Conservation (phyloP, 1,139 yeast genomes). For the Saccharomycopsis crataegensis region DNA sequence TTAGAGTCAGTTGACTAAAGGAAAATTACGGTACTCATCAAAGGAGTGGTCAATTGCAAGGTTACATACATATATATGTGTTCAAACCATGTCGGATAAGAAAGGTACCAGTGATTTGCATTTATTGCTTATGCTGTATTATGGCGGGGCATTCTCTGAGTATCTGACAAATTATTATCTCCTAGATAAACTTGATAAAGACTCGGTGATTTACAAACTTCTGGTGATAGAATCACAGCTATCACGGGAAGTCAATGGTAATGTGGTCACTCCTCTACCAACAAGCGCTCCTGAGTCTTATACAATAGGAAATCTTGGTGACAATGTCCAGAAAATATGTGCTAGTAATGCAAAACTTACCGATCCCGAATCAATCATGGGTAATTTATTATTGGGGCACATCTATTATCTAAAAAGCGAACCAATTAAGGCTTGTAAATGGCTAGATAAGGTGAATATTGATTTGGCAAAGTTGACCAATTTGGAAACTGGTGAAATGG, state of each 20-base stretch:
- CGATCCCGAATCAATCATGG: constrained; percentile 3
- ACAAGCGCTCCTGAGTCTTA: not conserved
- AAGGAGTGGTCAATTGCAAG: not conserved
- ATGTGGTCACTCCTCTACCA: constrained; percentile 1
- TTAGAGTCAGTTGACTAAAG: too few relatives aligned
- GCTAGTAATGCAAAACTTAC: not conserved
- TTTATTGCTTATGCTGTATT: constrained; percentile 11
- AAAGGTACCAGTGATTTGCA: constrained; percentile 7
- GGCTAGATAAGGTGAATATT: constrained; percentile 3
- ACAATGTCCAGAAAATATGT: not conserved
- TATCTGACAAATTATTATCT: constrained; percentile 6
- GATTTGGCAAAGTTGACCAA: constrained; percentile 4
- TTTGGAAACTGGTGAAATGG: not conserved
- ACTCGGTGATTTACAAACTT: not conserved
- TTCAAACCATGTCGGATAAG: not conserved
- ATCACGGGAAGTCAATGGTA: not conserved
- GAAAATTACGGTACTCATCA: too few relatives aligned
- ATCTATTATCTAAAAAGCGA: constrained; percentile 6
- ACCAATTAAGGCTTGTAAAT: not conserved
- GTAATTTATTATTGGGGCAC: constrained; percentile 6
- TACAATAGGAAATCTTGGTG: not conserved
- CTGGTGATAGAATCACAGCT: not conserved
- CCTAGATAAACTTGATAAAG: not conserved
- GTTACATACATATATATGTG: not conserved
- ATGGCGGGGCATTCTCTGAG: constrained; percentile 12